Percentiles rank a stretch among this genome's conserved stretches.
Evolutionary conservation across 78 protist genomes (phyloP).

Genomic region (Blattamonas nauphoetae): DNA sequence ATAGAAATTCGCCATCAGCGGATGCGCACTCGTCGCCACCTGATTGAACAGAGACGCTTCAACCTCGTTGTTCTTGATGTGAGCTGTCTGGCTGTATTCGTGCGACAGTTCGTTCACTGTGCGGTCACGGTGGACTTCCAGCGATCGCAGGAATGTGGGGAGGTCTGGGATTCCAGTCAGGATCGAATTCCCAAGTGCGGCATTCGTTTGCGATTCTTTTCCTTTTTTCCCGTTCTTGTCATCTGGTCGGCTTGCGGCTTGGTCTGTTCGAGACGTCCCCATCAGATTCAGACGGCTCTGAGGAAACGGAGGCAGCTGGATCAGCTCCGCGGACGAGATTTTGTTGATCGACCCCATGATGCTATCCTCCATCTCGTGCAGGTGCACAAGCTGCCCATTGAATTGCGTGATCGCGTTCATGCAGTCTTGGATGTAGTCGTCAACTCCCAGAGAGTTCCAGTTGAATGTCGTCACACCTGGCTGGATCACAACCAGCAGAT

Average conservation of each 20-base stretch:
- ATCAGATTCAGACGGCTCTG: background rate
- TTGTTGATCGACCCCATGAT: slow-evolving; percentile 26
- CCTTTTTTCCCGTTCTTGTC: background rate
- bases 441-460: slow-evolving; percentile 72
- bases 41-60: slow-evolving; percentile 37
- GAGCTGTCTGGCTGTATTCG: background rate
- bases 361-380: slow-evolving; percentile 44
- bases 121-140: slow-evolving; percentile 8
- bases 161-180: background rate
- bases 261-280: slow-evolving; percentile 15
- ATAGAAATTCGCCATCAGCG: slow-evolving; percentile 47
- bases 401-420: slow-evolving; percentile 40
- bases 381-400: slow-evolving; percentile 19
- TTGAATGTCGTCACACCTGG: slow-evolving; percentile 56
- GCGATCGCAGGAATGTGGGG: background rate
- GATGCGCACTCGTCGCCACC: slow-evolving; percentile 23
- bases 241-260: slow-evolving; percentile 25
- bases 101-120: slow-evolving; percentile 12
- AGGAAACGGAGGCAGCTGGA: background rate
- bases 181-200: background rate
- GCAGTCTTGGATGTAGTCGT: slow-evolving; percentile 32
- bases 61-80: slow-evolving; percentile 37
- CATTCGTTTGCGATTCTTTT: background rate
- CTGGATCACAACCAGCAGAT: slow-evolving; percentile 21
- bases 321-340: background rate